A percentile compares a stretch with the other conserved stretches of the same genome.
Conservation (phyloP, 495 filamentous ascomycete species). For the Xylaria cubensis region DNA sequence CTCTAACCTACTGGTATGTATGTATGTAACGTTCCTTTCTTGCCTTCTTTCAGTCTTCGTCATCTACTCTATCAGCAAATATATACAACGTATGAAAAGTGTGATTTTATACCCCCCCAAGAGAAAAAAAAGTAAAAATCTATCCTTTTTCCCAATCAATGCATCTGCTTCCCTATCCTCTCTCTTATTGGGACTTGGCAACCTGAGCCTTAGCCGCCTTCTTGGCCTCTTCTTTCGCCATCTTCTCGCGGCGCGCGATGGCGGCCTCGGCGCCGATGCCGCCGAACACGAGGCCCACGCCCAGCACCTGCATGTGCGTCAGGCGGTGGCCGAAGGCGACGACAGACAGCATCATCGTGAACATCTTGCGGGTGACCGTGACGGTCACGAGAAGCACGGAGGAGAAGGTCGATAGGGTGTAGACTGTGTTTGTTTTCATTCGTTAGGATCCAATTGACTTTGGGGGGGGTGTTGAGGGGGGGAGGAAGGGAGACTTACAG, state of each 20-base stretch:
- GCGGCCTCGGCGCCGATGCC: constrained; percentile 90
- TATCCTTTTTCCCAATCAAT: not conserved
- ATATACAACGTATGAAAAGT: not conserved
- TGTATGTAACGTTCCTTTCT: not conserved
- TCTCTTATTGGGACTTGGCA: constrained; percentile 41
- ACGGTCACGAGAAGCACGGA: constrained; percentile 93
- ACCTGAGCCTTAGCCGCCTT: constrained; percentile 51
- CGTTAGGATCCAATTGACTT: not conserved
- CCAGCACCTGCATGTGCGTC: constrained; percentile 85
- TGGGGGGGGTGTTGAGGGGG: constrained; percentile 17
- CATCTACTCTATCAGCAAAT: not conserved
- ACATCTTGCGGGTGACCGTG: constrained; percentile 97
- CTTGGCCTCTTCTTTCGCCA: constrained; percentile 77
- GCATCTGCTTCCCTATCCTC: not conserved
- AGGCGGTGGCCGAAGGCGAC: constrained; percentile 92
- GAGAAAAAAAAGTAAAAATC: not conserved
- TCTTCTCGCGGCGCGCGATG: constrained; percentile 83
- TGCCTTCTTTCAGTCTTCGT: not conserved
- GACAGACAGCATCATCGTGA: constrained; percentile 96
- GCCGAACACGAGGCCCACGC: constrained; percentile 91
- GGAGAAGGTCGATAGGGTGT: constrained; percentile 90
- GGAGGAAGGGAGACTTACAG: constrained; percentile 57
- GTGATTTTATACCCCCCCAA: not conserved
- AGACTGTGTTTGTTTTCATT: constrained; percentile 59
- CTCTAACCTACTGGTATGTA: too few relatives aligned